Evolutionary conservation across 2,329 filamentous ascomycete genomes (phyloP), one percentile per base, ranked within the genome.

Genomic region (Aspergillus piperis): DNA sequence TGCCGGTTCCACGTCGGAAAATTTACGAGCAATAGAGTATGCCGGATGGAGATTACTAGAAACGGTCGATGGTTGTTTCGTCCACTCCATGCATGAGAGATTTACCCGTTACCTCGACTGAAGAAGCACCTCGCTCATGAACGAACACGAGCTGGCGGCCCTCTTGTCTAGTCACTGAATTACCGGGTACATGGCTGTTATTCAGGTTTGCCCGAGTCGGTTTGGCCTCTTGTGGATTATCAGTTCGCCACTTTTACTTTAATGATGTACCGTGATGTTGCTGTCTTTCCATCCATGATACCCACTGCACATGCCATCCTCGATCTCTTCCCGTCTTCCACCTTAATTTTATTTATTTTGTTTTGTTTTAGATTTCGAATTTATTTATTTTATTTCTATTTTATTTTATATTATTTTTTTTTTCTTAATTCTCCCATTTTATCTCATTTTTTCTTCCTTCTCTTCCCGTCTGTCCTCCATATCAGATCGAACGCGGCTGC

Each of bases 1-100:
- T 58, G 58, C 59, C 60, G 50, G 62, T 57, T 67, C 66, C 65
- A 71, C 65, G 66, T 66, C 67, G 65, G 65, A 69, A 64, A 68
- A 41, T 70, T 68, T 67, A 66, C 61, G 49, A 59, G 61, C 60
- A 61, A 59, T 57, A 48, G 62, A 56, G 38, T 38, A 23, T 50
- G 53, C 41, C 30, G 36, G 23, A 27, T 57, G 51, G 56, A 27
- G 42, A 57, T 51, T 56, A 41, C 25, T 57, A 15, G 41, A 48
- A 61, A 59, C 56, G 50, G 56, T 44, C 32, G 51, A 48, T 27
- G 51, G 48, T 49, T 36, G 30, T 54, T 25, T 36, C 30, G 25
- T 38, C 47, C 47, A 30, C 48, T 32, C 30, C 53, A 47, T 55
- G n/a, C 39, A 44, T 36, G 41, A 39, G 39, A 27, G 15, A 27